Evolutionary conservation across 352 stramenopile species (phyloP).

Genomic region (Aphanomyces stellatus): DNA sequence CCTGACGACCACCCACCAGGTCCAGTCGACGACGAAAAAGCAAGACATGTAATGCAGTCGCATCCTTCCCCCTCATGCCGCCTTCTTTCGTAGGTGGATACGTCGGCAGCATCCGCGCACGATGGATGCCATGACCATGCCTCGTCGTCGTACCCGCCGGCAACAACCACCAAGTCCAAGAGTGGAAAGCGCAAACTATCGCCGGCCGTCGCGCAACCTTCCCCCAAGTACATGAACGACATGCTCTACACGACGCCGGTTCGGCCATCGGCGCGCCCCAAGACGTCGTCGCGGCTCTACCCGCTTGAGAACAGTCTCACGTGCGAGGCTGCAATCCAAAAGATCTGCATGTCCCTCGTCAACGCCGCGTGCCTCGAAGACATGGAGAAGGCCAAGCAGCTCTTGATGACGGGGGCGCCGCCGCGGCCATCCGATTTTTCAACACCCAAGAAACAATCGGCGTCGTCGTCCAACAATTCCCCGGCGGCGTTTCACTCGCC

Average conservation of each 20-base stretch:
- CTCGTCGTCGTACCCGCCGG: too few relatives aligned
- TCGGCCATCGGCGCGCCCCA: too few relatives aligned
- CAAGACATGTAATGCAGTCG: too few relatives aligned
- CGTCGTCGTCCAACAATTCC: not conserved
- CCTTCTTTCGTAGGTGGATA: too few relatives aligned
- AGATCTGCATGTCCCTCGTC: conserved; percentile 17
- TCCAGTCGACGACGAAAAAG: too few relatives aligned
- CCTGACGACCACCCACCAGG: not conserved
- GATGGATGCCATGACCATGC: too few relatives aligned
- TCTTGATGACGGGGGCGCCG: not conserved
- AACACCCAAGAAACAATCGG: not conserved
- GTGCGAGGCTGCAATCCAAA: conserved; percentile 1
- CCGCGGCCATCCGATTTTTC: not conserved
- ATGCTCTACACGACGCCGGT: too few relatives aligned
- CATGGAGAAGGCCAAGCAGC: not conserved
- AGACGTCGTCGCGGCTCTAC: conserved; percentile 10
- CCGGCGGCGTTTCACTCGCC: conserved; percentile 13
- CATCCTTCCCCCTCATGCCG: too few relatives aligned
- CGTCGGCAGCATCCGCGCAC: too few relatives aligned
- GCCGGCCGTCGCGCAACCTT: not conserved
- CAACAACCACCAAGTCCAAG: not conserved
- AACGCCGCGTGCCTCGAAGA: not conserved
- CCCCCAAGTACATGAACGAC: not conserved
- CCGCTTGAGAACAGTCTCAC: conserved; percentile 4
- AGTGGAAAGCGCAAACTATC: not conserved